Base-by-base conservation (phyloP, 139 green algal species). In the Picochlorum sp. region DNA sequence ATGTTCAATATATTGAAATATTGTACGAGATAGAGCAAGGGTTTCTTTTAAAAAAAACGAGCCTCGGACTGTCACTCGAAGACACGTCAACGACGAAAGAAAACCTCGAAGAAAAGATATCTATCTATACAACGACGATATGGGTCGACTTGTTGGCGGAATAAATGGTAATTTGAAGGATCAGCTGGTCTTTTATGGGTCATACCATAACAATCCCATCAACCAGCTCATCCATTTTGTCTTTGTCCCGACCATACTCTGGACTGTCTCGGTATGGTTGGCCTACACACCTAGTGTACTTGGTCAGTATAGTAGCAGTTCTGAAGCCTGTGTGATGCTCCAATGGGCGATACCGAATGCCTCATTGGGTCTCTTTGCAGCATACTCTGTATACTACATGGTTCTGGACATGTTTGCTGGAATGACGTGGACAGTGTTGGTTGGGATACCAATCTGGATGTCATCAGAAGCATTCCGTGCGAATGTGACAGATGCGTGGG, bases 221-320 rank as follows among this genome's bases (percentile, higher is more conserved):
- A 92, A 92, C 72, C 84, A 92, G 71, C 65, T 83, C 23, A 89
- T 94, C 6, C 87, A 94, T 62, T 86, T 90, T 52, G 37, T 94
- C 5, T 94, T 88, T 64, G 86, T 94, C 15, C 87, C 87, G 0
- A 28, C 60, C 41, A 84, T 94, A 28, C 20, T 90, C 3, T 92
- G 83, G 85, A 77, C 72, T 2, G 30, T 74, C 1, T 49, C 44
- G 4, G 86, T 93, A 2, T 87, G 83, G 81, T 58, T 87, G 4
- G 66, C 78, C 4, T 77, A 77, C 46, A 71, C 74, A 1, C 80
- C 80, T 30, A 64, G 47, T 63, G 23, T 24, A 24, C 54, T 71
- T 18, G 62, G 23, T 57, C 28, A 28, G 24, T 28, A 6, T 30
- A 30, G 4, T 30, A 30, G 28, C 28, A 30, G 0, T 30, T 30